phyloP scores from a whole-genome alignment of 306 rosid species.

The Vigna angularis region DNA sequence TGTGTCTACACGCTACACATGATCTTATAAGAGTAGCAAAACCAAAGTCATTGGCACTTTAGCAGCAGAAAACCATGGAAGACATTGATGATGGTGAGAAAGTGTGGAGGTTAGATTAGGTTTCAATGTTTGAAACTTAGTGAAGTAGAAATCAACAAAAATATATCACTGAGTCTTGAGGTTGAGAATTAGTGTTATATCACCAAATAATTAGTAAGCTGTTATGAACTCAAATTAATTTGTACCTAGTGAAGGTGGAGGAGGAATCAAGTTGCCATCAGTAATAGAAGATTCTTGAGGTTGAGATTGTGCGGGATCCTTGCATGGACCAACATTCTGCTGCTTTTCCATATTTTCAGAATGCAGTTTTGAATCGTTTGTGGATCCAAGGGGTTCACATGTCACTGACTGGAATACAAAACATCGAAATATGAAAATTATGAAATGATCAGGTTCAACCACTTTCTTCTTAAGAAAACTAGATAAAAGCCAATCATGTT shows the following conservation, averaged over 20 bases:
- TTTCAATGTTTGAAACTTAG: slow-evolving; percentile 28
- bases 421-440: slow-evolving; percentile 38
- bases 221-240: slow-evolving; percentile 38
- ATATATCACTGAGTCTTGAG: not conserved
- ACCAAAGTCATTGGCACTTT: slow-evolving; percentile 2
- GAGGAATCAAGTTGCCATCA: slow-evolving; percentile 69
- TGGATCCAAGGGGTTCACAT: slow-evolving; percentile 53
- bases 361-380: slow-evolving; percentile 43
- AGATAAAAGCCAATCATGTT: slow-evolving; percentile 23
- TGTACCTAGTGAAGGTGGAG: slow-evolving; percentile 83
- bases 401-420: slow-evolving; percentile 60
- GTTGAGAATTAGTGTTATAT: slow-evolving; percentile 1
- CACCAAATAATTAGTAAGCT: not conserved
- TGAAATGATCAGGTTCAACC: slow-evolving; percentile 1
- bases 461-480: not conserved
- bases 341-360: slow-evolving; percentile 45
- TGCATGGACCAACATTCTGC: slow-evolving; percentile 40
- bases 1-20: not conserved
- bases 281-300: slow-evolving; percentile 52
- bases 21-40: slow-evolving; percentile 26
- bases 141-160: slow-evolving; percentile 9
- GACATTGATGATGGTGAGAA: slow-evolving; percentile 18
- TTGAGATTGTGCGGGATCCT: slow-evolving; percentile 49
- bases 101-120: slow-evolving; percentile 15
- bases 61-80: slow-evolving; percentile 12